Base-by-base conservation (phyloP, 208 protist species). In the Trypanosoma congolense region DNA sequence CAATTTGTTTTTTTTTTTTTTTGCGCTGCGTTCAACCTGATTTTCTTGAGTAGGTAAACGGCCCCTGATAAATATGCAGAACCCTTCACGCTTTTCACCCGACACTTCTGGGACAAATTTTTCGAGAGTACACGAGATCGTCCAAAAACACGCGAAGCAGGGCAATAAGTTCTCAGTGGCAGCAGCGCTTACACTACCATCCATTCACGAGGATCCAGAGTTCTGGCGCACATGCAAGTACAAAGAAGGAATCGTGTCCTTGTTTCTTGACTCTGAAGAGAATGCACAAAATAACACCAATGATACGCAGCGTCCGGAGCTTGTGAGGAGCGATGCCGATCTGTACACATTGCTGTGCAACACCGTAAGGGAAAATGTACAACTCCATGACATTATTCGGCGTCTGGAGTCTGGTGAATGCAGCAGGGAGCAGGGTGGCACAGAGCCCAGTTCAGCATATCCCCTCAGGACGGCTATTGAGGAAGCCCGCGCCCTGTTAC, bases 151-250 rank as follows among this genome's bases (percentile, higher is more conserved):
- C 54, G 65, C 89, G 21, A 68, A 57, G 24, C 52, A 65, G 9
- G 74, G 69, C 25, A 76, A 81, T 53, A 46, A 47, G 21, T 57
- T 66, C 41, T 67, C 61, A 9, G 67, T 80, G 19, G 51, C 88
- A 30, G 58, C 70, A 14, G 33, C 81, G 28, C 45, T 92, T 22
- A 46, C 62, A 9, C 65, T 80, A 21, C 62, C 58, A 4, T 38
- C 60, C 19, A 52, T 92, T 2, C 56, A 75, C 21, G 52, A 60
- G 19, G 61, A 66, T 49, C 49, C 73, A 5, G 55, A 77, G n/a
- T 92, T 86, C 45, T 90, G 85, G 80, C 65, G 53, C 3, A 86
- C 76, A 6, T 92, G 85, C 60, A 86, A 69, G 14, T 92, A 92
- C 56, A 63, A 55, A 3, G 70, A 54, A 14, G 85, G 80, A 0